These are phyloP conservation scores for Leccinum subgranulosum DNA, from an alignment of 768 basidiomycete species.

Conservation along the genomic window DNA sequence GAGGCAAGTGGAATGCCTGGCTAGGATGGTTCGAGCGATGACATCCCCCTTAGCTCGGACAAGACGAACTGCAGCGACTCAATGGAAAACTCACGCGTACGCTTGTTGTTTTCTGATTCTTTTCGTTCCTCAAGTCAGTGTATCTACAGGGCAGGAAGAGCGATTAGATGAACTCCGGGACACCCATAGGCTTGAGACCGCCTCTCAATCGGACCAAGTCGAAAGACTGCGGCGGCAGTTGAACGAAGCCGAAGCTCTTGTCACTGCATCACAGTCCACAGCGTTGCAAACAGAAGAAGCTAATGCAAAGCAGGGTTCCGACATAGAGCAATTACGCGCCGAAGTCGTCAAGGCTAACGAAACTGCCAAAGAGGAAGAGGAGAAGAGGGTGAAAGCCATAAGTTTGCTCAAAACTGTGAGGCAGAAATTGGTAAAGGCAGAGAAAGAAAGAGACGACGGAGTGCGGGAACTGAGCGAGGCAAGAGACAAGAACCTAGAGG, in stretches of 20 bases:
- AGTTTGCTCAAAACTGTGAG: constrained; percentile 92
- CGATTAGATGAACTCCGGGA: constrained; percentile 83
- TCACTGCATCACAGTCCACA: constrained; percentile 54
- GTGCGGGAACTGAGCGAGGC: constrained; percentile 51
- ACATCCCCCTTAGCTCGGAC: constrained; percentile 46
- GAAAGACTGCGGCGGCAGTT: constrained; percentile 68
- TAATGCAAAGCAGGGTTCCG: constrained; percentile 46
- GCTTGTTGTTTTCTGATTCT: constrained; percentile 19
- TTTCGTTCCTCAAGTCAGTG: constrained; percentile 2
- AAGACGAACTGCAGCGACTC: constrained; percentile 78
- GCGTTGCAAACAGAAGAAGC: constrained; percentile 48
- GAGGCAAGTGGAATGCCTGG: constrained; percentile 49
- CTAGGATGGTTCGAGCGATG: not conserved
- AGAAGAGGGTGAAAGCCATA: constrained; percentile 94
- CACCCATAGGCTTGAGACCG: constrained; percentile 74
- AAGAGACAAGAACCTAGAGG: constrained; percentile 53
- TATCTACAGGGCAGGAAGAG: constrained; percentile 69
- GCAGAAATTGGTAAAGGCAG: constrained; percentile 93
- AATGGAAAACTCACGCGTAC: constrained; percentile 70
- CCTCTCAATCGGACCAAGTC: constrained; percentile 75
- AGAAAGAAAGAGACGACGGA: constrained; percentile 87
- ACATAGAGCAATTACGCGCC: constrained; percentile 55
- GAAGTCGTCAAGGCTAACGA: constrained; percentile 63
- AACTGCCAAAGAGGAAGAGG: constrained; percentile 88
- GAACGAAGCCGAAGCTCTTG: constrained; percentile 64